phyloP scores from a whole-genome alignment of 441 rosid genomes.

The Eutrema salsugineum region DNA sequence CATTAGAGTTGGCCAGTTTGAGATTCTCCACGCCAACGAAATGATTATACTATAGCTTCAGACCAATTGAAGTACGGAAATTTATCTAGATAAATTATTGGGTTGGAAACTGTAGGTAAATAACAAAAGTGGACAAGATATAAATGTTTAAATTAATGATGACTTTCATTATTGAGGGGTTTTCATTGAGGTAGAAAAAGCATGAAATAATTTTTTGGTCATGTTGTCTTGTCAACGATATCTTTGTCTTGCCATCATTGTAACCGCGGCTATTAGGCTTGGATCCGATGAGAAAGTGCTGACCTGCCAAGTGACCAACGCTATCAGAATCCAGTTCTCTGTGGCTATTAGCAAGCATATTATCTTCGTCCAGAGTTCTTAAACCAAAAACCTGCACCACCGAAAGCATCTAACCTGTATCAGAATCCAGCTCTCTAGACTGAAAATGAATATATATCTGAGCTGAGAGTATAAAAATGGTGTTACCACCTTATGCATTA shows the following conservation, averaged over 20 bases:
- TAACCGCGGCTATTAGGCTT: slow-evolving; percentile 89
- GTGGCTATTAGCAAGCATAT: slow-evolving; percentile 30
- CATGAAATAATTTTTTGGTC: too few species aligned
- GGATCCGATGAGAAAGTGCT: slow-evolving; percentile 97
- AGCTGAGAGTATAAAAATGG: background rate
- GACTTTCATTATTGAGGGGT: too few species aligned
- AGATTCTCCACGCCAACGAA: background rate
- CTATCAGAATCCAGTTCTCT: slow-evolving; percentile 54
- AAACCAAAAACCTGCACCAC: slow-evolving; percentile 61
- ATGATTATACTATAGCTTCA: too few species aligned
- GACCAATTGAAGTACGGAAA: too few species aligned
- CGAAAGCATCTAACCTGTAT: slow-evolving; percentile 3
- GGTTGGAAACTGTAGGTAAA: too few species aligned
- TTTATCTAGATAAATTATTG: too few species aligned
- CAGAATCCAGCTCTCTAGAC: slow-evolving; percentile 7
- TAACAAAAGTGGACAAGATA: too few species aligned
- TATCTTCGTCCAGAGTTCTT: slow-evolving; percentile 45
- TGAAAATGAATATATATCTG: slow-evolving; percentile 4
- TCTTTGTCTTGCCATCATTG: too few species aligned
- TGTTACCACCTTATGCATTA: slow-evolving; percentile 88
- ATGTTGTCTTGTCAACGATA: too few species aligned
- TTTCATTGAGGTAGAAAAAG: too few species aligned
- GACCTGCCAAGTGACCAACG: slow-evolving; percentile 90
- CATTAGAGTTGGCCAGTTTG: slow-evolving; percentile 7
- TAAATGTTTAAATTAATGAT: too few species aligned